Conservation (phyloP, 768 basidiomycete genomes). For the Lentinula sp. region DNA sequence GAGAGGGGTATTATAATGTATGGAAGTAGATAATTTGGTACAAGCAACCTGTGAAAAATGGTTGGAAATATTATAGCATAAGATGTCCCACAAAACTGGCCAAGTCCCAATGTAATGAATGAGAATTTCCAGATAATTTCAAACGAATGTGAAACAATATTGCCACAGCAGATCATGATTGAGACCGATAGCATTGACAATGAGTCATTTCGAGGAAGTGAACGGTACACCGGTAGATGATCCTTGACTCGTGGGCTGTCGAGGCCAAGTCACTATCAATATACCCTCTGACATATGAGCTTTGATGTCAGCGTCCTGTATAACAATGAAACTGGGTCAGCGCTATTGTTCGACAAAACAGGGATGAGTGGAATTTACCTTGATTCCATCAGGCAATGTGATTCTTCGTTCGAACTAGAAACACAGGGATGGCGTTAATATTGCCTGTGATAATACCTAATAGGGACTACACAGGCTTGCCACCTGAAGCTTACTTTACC, state of each 20-base stretch:
- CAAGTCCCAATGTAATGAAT: too few species aligned
- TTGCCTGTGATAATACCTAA: background rate
- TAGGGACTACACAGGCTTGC: background rate
- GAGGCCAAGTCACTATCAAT: slow-evolving; percentile 4
- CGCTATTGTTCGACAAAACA: slow-evolving; percentile 1
- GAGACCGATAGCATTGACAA: too few species aligned
- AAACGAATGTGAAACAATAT: background rate
- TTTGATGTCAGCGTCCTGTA: background rate
- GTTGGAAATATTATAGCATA: too few species aligned
- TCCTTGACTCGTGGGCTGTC: background rate
- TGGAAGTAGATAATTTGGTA: too few species aligned
- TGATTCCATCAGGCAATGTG: background rate
- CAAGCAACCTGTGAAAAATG: too few species aligned
- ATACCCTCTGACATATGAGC: slow-evolving; percentile 2
- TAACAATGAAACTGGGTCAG: background rate
- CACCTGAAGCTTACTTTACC: background rate
- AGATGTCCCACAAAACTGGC: too few species aligned
- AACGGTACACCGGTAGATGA: background rate
- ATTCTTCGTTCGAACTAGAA: slow-evolving; percentile 1
- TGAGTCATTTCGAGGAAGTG: background rate
- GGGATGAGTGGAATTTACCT: background rate
- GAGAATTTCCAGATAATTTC: too few species aligned
- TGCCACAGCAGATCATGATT: background rate
- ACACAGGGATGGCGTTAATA: background rate
- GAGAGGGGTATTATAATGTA: too few species aligned